phyloP scores from a whole-genome alignment of 1,139 yeast genomes.

The Diutina catenulata region DNA sequence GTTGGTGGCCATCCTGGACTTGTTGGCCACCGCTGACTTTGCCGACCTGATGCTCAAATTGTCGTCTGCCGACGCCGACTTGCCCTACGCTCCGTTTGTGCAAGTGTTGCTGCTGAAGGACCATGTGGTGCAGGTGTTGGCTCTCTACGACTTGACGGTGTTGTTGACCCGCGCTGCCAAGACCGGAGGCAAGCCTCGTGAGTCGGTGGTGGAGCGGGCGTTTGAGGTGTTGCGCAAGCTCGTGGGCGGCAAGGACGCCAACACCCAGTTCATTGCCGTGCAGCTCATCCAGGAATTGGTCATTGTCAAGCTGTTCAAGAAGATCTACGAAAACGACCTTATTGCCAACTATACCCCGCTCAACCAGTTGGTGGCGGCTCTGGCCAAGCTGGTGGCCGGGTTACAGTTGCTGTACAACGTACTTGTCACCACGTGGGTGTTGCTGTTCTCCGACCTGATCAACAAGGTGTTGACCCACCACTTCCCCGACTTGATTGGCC shows the following conservation, averaged over 20 bases:
- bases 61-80: conserved; percentile 31
- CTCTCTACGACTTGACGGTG: conserved; percentile 33
- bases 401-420: conserved; percentile 80
- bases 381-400: conserved; percentile 40
- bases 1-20: conserved; percentile 57
- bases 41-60: conserved; percentile 33
- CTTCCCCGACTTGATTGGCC: conserved; percentile 48
- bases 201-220: neutral
- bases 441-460: conserved; percentile 57
- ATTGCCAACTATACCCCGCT: conserved; percentile 46
- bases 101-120: conserved; percentile 39
- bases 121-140: conserved; percentile 32
- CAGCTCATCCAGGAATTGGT: conserved; percentile 58
- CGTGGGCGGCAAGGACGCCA: conserved; percentile 34
- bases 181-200: conserved; percentile 6
- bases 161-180: conserved; percentile 18
- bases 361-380: conserved; percentile 20
- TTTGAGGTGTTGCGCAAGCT: conserved; percentile 16
- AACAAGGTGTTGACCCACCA: conserved; percentile 44
- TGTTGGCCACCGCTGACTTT: conserved; percentile 37
- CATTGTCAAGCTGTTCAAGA: conserved; percentile 46
- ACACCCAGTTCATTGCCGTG: conserved; percentile 51
- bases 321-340: conserved; percentile 42
- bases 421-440: conserved; percentile 71
- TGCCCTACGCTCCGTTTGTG: conserved; percentile 46